A percentile compares a stretch with the other conserved stretches of the same genome.
Conservation (phyloP, 768 basidiomycete species). For the Rhodotorula graminis region DNA sequence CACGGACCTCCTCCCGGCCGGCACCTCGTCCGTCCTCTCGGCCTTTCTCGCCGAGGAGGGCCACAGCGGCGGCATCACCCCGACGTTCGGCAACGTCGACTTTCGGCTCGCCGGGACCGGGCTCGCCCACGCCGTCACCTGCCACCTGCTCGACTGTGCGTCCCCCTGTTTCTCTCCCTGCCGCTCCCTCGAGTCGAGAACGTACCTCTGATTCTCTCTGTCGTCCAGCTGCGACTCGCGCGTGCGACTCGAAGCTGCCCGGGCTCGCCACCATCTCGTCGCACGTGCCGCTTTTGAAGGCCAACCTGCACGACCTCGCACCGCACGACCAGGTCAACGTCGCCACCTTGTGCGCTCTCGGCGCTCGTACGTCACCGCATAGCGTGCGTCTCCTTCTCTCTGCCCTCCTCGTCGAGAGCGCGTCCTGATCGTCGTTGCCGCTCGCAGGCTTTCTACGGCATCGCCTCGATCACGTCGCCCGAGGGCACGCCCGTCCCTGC, state of each 20-base stretch:
- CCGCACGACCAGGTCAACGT: constrained; percentile 17
- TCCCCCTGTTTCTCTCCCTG: neutral
- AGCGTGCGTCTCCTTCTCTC: neutral
- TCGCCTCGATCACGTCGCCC: neutral
- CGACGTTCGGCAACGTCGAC: neutral
- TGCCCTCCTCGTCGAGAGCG: no score
- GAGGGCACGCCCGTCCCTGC: constrained; percentile 9
- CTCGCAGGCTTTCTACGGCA: constrained; percentile 11
- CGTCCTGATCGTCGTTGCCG: neutral
- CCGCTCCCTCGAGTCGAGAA: neutral
- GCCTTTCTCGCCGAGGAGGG: neutral
- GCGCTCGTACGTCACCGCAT: neutral
- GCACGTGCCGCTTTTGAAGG: constrained; percentile 8
- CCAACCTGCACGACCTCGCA: constrained; percentile 6
- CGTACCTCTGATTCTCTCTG: neutral
- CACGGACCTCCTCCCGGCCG: neutral
- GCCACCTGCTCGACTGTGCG: constrained; percentile 24
- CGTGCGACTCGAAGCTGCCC: constrained; percentile 22
- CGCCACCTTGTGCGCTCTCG: constrained; percentile 12
- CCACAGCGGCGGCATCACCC: neutral
- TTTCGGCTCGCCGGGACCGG: neutral
- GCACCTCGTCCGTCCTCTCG: neutral
- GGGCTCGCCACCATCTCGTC: constrained; percentile 5
- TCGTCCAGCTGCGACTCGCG: neutral
- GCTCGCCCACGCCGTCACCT: constrained; percentile 1